phyloP scores from a whole-genome alignment of 2,329 filamentous ascomycete species.

The Orbilia quercus region DNA sequence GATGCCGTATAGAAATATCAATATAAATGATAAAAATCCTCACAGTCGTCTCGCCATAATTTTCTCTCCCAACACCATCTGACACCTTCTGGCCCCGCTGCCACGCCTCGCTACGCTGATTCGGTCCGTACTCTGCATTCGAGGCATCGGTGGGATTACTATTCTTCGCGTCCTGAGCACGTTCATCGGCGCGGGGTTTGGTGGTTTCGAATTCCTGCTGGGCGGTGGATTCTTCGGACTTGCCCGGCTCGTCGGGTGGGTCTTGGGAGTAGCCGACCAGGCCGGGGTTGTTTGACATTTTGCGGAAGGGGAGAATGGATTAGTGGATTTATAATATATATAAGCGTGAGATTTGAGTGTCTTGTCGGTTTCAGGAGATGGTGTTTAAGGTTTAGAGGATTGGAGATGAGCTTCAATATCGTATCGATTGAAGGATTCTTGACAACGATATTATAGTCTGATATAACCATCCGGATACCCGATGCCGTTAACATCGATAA shows the following conservation, averaged over 20 bases:
- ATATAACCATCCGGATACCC: not conserved
- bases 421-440: not conserved
- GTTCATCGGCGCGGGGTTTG: slow-evolving; percentile 23
- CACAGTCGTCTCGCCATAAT: slow-evolving; percentile 7
- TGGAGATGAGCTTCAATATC: no score
- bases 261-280: slow-evolving; percentile 32
- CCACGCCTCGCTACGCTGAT: slow-evolving; percentile 19
- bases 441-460: no score
- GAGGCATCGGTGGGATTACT: slow-evolving; percentile 12
- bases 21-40: not conserved
- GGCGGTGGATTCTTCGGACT: slow-evolving; percentile 12
- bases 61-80: slow-evolving; percentile 6
- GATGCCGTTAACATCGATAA: no score
- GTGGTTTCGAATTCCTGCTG: slow-evolving; percentile 23
- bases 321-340: no score
- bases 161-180: slow-evolving; percentile 12
- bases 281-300: slow-evolving; percentile 18
- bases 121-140: slow-evolving; percentile 25
- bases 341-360: no score
- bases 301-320: no score
- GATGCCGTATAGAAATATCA: not conserved
- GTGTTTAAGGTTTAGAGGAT: no score
- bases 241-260: slow-evolving; percentile 2
- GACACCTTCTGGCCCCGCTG: not conserved
- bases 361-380: no score